These are phyloP conservation scores for Candida sonorensis DNA, from an alignment of 805 yeast species.

Conservation along the genomic window DNA sequence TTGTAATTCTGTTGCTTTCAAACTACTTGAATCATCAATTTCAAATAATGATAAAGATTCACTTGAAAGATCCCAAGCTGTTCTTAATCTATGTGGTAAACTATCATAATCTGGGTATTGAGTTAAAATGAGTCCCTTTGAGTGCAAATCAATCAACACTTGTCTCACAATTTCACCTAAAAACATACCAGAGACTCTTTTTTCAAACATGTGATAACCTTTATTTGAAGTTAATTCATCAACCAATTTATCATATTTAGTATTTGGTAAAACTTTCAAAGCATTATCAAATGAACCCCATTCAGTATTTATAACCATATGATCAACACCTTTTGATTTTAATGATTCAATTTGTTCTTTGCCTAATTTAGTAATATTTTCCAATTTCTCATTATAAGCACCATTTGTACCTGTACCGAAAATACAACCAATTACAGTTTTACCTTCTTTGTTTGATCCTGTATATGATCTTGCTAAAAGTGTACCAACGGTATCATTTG, in stretches of 20 bases:
- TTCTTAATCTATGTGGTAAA: constrained; percentile 57
- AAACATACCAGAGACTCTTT: constrained; percentile 88
- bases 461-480: constrained; percentile 82
- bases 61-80: constrained; percentile 73
- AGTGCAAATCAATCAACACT: constrained; percentile 60
- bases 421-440: constrained; percentile 81
- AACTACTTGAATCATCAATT: constrained; percentile 71
- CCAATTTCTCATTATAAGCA: constrained; percentile 77
- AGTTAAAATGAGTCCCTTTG: constrained; percentile 48
- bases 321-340: constrained; percentile 39
- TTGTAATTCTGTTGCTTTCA: constrained; percentile 63
- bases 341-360: constrained; percentile 33
- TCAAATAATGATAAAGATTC: constrained; percentile 84
- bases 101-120: constrained; percentile 38
- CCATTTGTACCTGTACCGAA: constrained; percentile 99
- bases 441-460: constrained; percentile 55
- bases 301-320: constrained; percentile 91
- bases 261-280: constrained; percentile 64
- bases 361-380: constrained; percentile 69
- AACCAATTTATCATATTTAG: constrained; percentile 67
- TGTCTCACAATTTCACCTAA: constrained; percentile 84
- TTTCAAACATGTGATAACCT: constrained; percentile 88
- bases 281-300: constrained; percentile 97
- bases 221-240: constrained; percentile 73
- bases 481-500: constrained; percentile 96